These are phyloP conservation scores for Cutaneotrichosporon cavernicola DNA, from an alignment of 1,284 basidiomycete species.

Conservation along the genomic window DNA sequence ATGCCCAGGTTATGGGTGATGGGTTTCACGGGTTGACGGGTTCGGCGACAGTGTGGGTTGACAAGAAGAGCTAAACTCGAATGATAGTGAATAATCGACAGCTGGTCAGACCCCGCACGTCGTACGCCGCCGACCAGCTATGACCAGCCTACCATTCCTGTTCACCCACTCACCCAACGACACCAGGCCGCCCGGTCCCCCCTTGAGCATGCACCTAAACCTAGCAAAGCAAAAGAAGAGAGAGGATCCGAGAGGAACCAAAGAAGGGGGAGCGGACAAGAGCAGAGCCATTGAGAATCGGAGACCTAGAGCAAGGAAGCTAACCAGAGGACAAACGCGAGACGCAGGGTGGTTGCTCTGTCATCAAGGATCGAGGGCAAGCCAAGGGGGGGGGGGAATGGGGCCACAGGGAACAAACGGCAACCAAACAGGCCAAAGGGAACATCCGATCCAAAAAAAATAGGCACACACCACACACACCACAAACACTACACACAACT, in stretches of 20 bases:
- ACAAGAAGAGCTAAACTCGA: too few species aligned
- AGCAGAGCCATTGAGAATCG: background rate
- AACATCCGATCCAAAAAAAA: background rate
- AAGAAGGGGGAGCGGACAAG: background rate
- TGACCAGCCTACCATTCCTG: too few species aligned
- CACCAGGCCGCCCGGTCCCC: background rate
- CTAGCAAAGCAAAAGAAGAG: background rate
- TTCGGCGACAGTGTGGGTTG: background rate
- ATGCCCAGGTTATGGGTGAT: background rate
- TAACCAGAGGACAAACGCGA: background rate
- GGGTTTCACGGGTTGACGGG: too few species aligned
- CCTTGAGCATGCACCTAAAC: background rate
- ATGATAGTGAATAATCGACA: too few species aligned
- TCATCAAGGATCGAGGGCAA: constrained; percentile 1
- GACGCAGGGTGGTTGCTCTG: background rate
- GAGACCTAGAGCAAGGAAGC: background rate
- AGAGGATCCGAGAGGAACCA: background rate
- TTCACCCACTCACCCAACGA: too few species aligned
- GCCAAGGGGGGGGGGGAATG: background rate
- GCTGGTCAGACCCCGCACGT: too few species aligned
- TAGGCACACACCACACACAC: background rate
- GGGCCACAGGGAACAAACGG: background rate
- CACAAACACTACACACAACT: background rate
- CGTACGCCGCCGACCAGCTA: too few species aligned
- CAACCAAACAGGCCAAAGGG: background rate